phyloP scores from a whole-genome alignment of 1,284 basidiomycete genomes.

The Sparassis latifolia region DNA sequence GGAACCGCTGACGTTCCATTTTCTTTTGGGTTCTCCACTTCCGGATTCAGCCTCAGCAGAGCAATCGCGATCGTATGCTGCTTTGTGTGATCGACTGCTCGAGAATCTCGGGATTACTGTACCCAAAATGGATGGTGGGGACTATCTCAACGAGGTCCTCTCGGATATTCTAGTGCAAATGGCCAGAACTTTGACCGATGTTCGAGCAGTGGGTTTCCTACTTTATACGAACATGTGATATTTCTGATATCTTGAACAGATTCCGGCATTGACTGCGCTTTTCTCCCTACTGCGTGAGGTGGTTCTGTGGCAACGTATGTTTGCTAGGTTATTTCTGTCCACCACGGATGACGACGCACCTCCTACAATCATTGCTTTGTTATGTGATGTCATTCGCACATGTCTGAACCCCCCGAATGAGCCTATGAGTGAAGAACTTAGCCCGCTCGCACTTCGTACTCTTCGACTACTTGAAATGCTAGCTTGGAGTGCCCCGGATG shows the following conservation, averaged over 20 bases:
- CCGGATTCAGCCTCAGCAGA: slow-evolving; percentile 19
- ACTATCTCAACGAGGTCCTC: slow-evolving; percentile 10
- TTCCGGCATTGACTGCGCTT: slow-evolving; percentile 39
- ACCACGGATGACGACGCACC: slow-evolving; percentile 17
- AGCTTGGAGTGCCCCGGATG: slow-evolving; percentile 40
- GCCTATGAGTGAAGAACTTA: slow-evolving; percentile 17
- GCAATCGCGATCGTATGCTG: slow-evolving; percentile 31
- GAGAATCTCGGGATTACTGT: slow-evolving; percentile 37
- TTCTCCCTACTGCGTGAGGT: slow-evolving; percentile 46
- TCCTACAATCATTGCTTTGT: slow-evolving; percentile 30
- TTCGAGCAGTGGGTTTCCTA: neutral
- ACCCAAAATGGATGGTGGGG: slow-evolving; percentile 5
- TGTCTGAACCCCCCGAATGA: slow-evolving; percentile 29
- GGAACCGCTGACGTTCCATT: slow-evolving; percentile 45
- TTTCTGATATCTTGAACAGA: slow-evolving; percentile 23
- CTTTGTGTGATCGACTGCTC: slow-evolving; percentile 38
- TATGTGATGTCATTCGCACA: slow-evolving; percentile 37
- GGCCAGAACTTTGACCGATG: slow-evolving; percentile 22
- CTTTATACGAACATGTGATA: too few relatives aligned
- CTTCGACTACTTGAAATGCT: slow-evolving; percentile 49
- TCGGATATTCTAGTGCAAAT: slow-evolving; percentile 10
- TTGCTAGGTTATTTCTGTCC: slow-evolving; percentile 35
- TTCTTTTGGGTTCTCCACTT: slow-evolving; percentile 39
- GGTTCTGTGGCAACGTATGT: slow-evolving; percentile 42
- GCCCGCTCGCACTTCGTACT: slow-evolving; percentile 33